phyloP scores from a whole-genome alignment of 1,139 yeast species.

The Geotrichum carabidarum region DNA sequence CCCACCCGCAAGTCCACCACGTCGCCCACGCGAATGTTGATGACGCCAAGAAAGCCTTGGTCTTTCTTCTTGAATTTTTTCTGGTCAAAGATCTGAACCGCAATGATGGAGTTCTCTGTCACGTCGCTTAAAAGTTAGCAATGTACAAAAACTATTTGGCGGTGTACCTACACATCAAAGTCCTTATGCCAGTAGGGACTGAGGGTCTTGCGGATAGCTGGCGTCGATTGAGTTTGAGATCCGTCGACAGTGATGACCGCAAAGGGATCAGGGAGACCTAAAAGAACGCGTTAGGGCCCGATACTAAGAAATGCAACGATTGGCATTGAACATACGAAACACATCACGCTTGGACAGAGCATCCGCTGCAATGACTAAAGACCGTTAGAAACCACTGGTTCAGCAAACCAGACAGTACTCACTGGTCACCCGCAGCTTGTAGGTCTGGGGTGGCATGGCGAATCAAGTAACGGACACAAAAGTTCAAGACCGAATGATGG shows the following conservation, averaged over 20 bases:
- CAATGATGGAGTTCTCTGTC: slow-evolving; percentile 77
- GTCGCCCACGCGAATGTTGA: slow-evolving; percentile 85
- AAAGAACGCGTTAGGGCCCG: slow-evolving; percentile 7
- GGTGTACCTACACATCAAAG: slow-evolving; percentile 48
- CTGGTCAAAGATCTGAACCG: slow-evolving; percentile 93
- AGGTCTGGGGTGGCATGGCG: slow-evolving; percentile 13
- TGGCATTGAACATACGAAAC: slow-evolving; percentile 51
- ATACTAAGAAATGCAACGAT: background rate
- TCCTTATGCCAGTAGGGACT: slow-evolving; percentile 98
- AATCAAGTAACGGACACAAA: no score
- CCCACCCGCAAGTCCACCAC: slow-evolving; percentile 66
- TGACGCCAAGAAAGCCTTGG: slow-evolving; percentile 97
- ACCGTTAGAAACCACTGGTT: background rate
- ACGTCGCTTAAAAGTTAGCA: slow-evolving; percentile 43
- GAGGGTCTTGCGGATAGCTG: slow-evolving; percentile 87
- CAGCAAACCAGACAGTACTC: slow-evolving; percentile 4
- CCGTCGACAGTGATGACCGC: slow-evolving; percentile 97
- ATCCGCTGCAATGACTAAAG: slow-evolving; percentile 81
- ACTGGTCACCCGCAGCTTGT: slow-evolving; percentile 21
- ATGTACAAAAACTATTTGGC: slow-evolving; percentile 20
- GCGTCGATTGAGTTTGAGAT: slow-evolving; percentile 89
- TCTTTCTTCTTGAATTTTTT: slow-evolving; percentile 96
- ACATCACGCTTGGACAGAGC: slow-evolving; percentile 93
- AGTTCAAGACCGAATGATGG: no score
- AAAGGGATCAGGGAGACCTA: slow-evolving; percentile 79